Evolutionary conservation across 2,329 filamentous ascomycete genomes (phyloP), one percentile per base, ranked within the genome.

Genomic region (Fonsecaea erecta): DNA sequence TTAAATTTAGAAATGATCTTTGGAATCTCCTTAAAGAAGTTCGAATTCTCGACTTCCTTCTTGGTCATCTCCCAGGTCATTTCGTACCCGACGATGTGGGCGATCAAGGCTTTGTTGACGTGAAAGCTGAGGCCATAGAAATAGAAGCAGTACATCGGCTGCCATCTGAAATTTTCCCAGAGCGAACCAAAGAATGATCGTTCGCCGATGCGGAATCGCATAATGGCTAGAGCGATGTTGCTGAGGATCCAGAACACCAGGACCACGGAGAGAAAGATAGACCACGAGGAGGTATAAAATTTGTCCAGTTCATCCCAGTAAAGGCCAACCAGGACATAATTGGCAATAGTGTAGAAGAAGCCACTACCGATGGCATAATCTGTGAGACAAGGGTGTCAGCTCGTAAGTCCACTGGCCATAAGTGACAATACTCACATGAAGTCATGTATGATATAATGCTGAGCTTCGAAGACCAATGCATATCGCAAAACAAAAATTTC

Each of bases 51-150:
- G 56, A 86, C 86, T 79, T 96, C 92, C 79, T 96, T 96, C 40
- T 88, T 85, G 0, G 92, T 96, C 1, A 91, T 87, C 56, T 91
- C 91, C 91, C 92, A 95, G 3, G 86, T 86, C 88, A 95, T 94
- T 78, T 94, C 84, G 74, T 93, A 87, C 78, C 91, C 87, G 75
- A 95, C 90, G 86, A 94, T 91, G 81, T 95, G 92, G 3, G 87
- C 84, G 55, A 95, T 79, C 40, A 96, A 81, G 1, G 92, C 92
- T 75, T 93, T 89, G 40, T 86, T 90, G 57, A 96, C 85, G 78
- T 95, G 91, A 32, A 95, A 84, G 37, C 48, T 57, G 64, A 68
- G 48, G 40, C 92, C 92, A 58, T 92, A 91, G 21, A 96, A 83
- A 83, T 94, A 96, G 76, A 95, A 88, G 69, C 88, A 88, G 71